A percentile compares a stretch with the other conserved stretches of the same genome.
Conservation (phyloP, 768 basidiomycete species). For the Xerocomellus intermedius region DNA sequence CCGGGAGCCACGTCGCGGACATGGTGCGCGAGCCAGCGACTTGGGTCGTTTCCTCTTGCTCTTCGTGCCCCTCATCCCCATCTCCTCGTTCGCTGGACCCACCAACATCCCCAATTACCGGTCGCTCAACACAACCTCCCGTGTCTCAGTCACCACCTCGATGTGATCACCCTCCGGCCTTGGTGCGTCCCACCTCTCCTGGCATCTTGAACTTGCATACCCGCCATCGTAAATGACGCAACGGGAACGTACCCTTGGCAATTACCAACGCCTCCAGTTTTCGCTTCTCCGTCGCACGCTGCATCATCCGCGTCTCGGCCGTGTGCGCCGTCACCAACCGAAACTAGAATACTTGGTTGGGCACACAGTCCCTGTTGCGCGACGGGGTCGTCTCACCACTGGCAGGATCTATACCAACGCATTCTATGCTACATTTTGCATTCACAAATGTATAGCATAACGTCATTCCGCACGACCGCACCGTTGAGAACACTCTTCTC, state of each 20-base stretch:
- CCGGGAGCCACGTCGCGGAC: conserved; percentile 22
- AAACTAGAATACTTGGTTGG: too few species aligned
- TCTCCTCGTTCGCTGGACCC: not conserved
- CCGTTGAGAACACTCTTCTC: conserved; percentile 22
- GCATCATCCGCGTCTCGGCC: conserved; percentile 89
- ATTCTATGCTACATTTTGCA: not conserved
- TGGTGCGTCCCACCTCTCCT: conserved; percentile 49
- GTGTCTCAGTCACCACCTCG: too few species aligned
- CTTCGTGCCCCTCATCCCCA: not conserved
- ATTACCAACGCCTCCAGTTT: conserved; percentile 95
- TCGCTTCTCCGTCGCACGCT: conserved; percentile 79
- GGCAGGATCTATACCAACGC: not conserved
- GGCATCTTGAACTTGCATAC: conserved; percentile 84
- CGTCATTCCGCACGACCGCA: conserved; percentile 1
- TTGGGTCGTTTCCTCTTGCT: not conserved
- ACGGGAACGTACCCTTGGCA: not conserved
- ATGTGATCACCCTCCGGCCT: too few species aligned
- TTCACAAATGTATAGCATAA: not conserved
- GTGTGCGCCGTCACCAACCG: conserved; percentile 71
- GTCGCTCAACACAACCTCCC: too few species aligned
- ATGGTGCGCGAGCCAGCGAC: conserved; percentile 33
- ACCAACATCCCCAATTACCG: too few species aligned
- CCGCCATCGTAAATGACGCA: not conserved
- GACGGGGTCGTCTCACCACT: not conserved
- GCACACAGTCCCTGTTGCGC: not conserved